Percentiles rank a stretch among this genome's conserved stretches.
These are phyloP conservation scores for Lyophyllum semitale DNA, from an alignment of 768 basidiomycete species.

Conservation along the genomic window DNA sequence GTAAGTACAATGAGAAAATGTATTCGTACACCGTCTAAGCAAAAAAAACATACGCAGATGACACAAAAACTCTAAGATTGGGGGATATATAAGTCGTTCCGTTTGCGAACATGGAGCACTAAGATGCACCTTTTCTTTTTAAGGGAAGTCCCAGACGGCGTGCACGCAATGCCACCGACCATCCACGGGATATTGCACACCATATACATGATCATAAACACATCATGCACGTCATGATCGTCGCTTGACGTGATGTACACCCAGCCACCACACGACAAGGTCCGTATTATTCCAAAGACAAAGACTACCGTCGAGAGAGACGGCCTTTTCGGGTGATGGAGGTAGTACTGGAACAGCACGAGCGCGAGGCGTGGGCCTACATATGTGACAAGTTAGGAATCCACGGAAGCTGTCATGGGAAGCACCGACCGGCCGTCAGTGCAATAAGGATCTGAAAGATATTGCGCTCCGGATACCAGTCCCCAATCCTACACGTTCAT, in stretches of 20 bases:
- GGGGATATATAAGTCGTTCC: background rate
- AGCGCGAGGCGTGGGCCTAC: slow-evolving; percentile 76
- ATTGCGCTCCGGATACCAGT: slow-evolving; percentile 87
- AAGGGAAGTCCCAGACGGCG: slow-evolving; percentile 44
- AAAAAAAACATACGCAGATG: slow-evolving; percentile 43
- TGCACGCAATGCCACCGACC: slow-evolving; percentile 64
- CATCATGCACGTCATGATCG: slow-evolving; percentile 81
- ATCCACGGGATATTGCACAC: slow-evolving; percentile 89
- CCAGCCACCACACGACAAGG: slow-evolving; percentile 88
- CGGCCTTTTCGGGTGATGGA: slow-evolving; percentile 46
- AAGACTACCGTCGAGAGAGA: slow-evolving; percentile 54
- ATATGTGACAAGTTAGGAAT: background rate
- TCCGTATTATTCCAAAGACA: slow-evolving; percentile 66
- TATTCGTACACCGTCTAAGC: background rate
- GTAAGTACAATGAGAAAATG: background rate
- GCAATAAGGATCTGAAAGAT: slow-evolving; percentile 89
- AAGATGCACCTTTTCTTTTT: slow-evolving; percentile 52
- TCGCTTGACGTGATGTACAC: slow-evolving; percentile 87
- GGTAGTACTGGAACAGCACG: slow-evolving; percentile 62
- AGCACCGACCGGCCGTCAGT: slow-evolving; percentile 64
- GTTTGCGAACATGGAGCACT: background rate
- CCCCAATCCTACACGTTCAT: slow-evolving; percentile 64
- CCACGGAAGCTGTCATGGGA: background rate
- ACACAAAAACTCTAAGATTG: slow-evolving; percentile 48
- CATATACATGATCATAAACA: slow-evolving; percentile 88